Base-by-base conservation (phyloP, 2,329 filamentous ascomycete genomes). In the Fusarium lateritium region DNA sequence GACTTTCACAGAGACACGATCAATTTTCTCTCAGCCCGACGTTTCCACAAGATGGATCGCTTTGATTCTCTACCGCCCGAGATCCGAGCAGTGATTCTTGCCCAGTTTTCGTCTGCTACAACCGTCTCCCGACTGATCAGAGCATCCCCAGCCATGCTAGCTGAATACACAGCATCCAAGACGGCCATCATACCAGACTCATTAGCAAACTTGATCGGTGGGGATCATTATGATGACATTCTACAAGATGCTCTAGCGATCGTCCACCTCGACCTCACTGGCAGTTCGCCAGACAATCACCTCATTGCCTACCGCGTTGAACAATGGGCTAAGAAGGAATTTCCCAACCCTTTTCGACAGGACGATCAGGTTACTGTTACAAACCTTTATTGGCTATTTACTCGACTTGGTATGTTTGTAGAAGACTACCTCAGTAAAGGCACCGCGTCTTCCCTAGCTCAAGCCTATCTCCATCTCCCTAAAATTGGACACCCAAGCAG, bases 401-500 rank as follows among this genome's bases (percentile, higher is more conserved):
- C 51, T 5, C 50, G 55, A 1, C 14, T 71, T 3, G n/a, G 45
- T 3, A 19, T 61, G 2, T 67, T 71, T 7, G 43, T 67, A 1
- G 67, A 69, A 31, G 67, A 71, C 33, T 71, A 64, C 22, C 28
- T 71, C 15, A 58, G 55, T 7, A 67, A 71, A n/a, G 67, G 61
- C 15, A 62, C 52, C 3, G 39, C 67, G 3, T 7, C 36, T 2
- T 42, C 40, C 17, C 57, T 56, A 5, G 44, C 65, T 2, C n/a
- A 39, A 22, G 49, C 43, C 4, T 71, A 64, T 11, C 45, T 59
- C 17, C 56, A 40, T 31, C 67, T 67, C 22, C 64, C 31, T 7
- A n/a, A 11, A 5, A 52, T 55, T 17, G 13, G 14, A 13, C 19
- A 22, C 4, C 24, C 22, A 11, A 17, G n/a, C n/a, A 17, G 31